Conservation (phyloP, 805 yeast genomes). For the Candida nonsorbophila region DNA sequence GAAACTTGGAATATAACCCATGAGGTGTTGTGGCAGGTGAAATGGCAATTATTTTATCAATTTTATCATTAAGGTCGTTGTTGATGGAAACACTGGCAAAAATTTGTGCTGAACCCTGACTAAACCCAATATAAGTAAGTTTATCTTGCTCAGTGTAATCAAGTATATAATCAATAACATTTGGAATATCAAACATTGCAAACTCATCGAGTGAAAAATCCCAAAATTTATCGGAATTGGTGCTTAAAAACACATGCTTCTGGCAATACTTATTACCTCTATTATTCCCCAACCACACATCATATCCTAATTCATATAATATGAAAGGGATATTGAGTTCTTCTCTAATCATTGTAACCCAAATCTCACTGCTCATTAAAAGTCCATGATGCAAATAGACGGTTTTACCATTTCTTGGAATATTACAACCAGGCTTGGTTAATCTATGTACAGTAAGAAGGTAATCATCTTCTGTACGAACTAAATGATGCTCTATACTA, state of each 20-base stretch:
- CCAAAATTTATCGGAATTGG: conserved; percentile 61
- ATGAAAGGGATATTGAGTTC: conserved; percentile 59
- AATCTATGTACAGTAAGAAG: conserved; percentile 71
- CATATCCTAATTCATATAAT: conserved; percentile 78
- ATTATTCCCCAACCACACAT: conserved; percentile 80
- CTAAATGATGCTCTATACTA: conserved; percentile 68
- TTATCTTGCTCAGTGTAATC: conserved; percentile 32
- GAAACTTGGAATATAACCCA: conserved; percentile 70
- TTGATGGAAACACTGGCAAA: conserved; percentile 73
- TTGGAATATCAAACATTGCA: conserved; percentile 86
- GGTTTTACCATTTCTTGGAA: conserved; percentile 28
- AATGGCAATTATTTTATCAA: conserved; percentile 65
- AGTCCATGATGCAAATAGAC: conserved; percentile 90
- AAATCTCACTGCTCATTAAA: conserved; percentile 78
- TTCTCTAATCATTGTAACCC: conserved; percentile 48
- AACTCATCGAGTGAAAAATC: conserved; percentile 88
- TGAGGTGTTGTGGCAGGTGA: conserved; percentile 95
- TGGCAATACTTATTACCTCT: conserved; percentile 76
- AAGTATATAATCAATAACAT: conserved; percentile 69
- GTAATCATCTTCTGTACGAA: conserved; percentile 73
- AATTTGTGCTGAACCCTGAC: conserved; percentile 93
- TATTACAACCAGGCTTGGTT: conserved; percentile 19
- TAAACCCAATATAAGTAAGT: conserved; percentile 78
- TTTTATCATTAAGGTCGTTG: conserved; percentile 53
- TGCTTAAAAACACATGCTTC: conserved; percentile 48